A percentile compares a stretch with the other conserved stretches of the same genome.
Conservation (phyloP, 1,284 basidiomycete genomes). For the Rhodotorula mucilaginosa region DNA sequence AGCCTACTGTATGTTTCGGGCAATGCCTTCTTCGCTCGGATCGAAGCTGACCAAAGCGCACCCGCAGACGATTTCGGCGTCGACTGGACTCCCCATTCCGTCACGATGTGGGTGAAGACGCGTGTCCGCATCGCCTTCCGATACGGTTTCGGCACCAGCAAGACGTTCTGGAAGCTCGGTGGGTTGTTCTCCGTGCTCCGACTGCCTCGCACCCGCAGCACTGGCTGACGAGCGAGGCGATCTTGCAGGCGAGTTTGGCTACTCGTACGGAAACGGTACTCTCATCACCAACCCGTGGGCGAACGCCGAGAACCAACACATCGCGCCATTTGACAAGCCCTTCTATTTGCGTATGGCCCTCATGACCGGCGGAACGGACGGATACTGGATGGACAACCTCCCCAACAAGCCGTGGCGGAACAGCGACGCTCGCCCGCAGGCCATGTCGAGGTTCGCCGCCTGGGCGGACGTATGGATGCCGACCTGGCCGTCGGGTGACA, state of each 20-base stretch:
- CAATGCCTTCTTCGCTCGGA: no score
- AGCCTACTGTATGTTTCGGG: conserved; percentile 7
- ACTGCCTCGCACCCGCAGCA: no score
- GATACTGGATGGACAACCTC: conserved; percentile 26
- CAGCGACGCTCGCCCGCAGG: conserved; percentile 21
- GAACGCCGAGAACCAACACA: conserved; percentile 13
- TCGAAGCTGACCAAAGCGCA: background rate
- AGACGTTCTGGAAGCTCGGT: conserved; percentile 27
- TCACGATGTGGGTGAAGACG: conserved; percentile 26
- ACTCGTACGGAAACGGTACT: conserved; percentile 22
- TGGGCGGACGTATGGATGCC: conserved; percentile 14
- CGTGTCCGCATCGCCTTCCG: conserved; percentile 29
- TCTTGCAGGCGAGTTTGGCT: conserved; percentile 20
- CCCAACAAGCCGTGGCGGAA: conserved; percentile 32
- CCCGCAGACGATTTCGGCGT: conserved; percentile 24
- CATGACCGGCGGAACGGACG: conserved; percentile 24
- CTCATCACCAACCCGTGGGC: conserved; percentile 28
- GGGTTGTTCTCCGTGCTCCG: background rate
- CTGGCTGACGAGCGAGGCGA: no score
- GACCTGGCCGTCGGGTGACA: conserved; percentile 26
- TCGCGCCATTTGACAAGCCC: conserved; percentile 23
- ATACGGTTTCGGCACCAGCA: conserved; percentile 22
- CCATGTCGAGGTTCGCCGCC: conserved; percentile 20
- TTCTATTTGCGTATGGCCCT: conserved; percentile 25
- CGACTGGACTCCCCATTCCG: conserved; percentile 25